phyloP scores from a whole-genome alignment of 2,329 filamentous ascomycete genomes.

The Pleomassaria siparia region DNA sequence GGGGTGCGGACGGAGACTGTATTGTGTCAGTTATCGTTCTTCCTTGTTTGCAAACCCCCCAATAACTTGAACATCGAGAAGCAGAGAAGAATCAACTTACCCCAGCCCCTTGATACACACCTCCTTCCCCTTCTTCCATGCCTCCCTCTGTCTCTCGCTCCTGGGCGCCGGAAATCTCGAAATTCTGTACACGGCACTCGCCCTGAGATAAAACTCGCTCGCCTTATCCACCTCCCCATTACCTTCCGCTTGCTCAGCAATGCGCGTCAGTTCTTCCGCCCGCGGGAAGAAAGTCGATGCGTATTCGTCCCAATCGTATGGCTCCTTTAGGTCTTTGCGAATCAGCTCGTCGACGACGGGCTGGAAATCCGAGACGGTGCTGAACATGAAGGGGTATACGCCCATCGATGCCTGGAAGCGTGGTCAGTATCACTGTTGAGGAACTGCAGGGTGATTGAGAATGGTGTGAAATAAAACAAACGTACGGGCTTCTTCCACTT shows the following conservation, averaged over 20 bases:
- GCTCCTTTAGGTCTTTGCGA: conserved; percentile 63
- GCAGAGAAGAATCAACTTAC: conserved; percentile 11
- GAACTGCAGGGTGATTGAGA: background rate
- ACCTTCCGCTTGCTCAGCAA: conserved; percentile 55
- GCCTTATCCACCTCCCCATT: conserved; percentile 56
- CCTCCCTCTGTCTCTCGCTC: conserved; percentile 56
- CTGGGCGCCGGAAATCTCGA: conserved; percentile 65
- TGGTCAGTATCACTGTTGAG: background rate
- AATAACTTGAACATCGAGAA: background rate
- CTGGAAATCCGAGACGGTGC: conserved; percentile 66
- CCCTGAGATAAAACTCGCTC: conserved; percentile 61
- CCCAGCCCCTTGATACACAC: conserved; percentile 60
- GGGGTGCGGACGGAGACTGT: conserved; percentile 49
- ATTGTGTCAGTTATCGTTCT: background rate
- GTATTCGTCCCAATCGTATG: conserved; percentile 63
- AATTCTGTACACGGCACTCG: conserved; percentile 67
- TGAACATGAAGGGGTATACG: conserved; percentile 76
- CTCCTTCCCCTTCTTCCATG: conserved; percentile 67
- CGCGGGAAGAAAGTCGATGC: conserved; percentile 62
- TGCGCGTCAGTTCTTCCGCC: conserved; percentile 58
- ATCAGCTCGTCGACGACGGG: conserved; percentile 68
- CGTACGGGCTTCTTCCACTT: conserved; percentile 71
- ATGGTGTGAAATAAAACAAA: conserved; percentile 2
- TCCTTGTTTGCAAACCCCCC: background rate
- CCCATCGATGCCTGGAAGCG: conserved; percentile 51